Conservation (phyloP, 768 basidiomycete species). For the Rhizopogon roseolus region DNA sequence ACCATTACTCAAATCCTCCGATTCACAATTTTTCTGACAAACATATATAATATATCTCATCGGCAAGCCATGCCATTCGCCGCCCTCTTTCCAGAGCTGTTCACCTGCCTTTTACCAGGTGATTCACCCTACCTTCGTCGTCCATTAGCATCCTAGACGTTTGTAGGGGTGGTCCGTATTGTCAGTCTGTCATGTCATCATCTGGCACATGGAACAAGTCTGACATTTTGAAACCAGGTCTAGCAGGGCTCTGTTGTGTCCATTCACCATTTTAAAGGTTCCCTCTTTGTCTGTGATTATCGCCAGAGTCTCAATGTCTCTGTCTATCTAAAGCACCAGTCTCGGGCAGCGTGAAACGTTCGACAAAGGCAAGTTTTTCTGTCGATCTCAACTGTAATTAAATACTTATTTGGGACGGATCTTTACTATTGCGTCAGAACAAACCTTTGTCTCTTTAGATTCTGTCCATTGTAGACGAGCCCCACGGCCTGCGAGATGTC, state of each 20-base stretch:
- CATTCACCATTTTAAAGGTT: too few relatives aligned
- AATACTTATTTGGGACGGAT: neutral
- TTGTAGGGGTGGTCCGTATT: too few relatives aligned
- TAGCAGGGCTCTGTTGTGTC: neutral
- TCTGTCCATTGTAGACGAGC: slow-evolving; percentile 10
- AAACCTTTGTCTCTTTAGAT: neutral
- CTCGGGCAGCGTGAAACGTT: neutral
- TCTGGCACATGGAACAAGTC: too few relatives aligned
- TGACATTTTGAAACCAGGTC: neutral
- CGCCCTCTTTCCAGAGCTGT: neutral
- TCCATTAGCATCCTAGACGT: neutral
- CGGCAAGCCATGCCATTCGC: neutral
- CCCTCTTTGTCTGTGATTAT: too few relatives aligned
- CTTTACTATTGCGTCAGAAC: neutral
- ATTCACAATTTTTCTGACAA: neutral
- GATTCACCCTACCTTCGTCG: neutral
- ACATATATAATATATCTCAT: neutral
- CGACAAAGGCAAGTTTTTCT: neutral
- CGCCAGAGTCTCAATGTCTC: neutral
- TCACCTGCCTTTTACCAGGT: neutral
- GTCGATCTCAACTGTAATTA: too few relatives aligned
- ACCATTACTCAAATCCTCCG: neutral
- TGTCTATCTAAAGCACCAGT: neutral
- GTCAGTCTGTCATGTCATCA: too few relatives aligned
- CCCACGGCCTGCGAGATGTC: slow-evolving; percentile 19